phyloP scores from a whole-genome alignment of 495 filamentous ascomycete genomes.

The Podospora fimiseda region DNA sequence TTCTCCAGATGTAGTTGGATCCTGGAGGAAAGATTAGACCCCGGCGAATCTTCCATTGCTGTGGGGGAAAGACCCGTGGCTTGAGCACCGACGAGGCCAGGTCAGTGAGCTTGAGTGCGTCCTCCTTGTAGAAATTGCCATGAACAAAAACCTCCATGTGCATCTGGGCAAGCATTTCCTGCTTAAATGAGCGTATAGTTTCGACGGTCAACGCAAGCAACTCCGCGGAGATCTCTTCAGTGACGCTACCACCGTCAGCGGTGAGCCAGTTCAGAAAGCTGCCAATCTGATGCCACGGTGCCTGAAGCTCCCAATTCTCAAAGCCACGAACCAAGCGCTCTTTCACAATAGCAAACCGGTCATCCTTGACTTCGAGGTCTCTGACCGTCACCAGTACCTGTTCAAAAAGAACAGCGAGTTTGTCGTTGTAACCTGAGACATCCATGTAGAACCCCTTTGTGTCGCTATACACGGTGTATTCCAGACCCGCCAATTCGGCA shows the following conservation, averaged over 20 bases:
- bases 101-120: conserved; percentile 79
- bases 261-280: conserved; percentile 76
- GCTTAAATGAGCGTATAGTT: conserved; percentile 71
- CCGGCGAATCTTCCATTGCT: conserved; percentile 74
- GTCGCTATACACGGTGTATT: conserved; percentile 69
- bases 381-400: conserved; percentile 86
- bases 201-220: conserved; percentile 65
- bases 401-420: conserved; percentile 83
- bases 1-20: conserved; percentile 74
- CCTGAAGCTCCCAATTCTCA: conserved; percentile 79
- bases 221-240: conserved; percentile 75
- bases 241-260: conserved; percentile 68
- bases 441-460: conserved; percentile 70
- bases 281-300: conserved; percentile 86
- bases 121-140: conserved; percentile 93
- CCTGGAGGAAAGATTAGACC: conserved; percentile 73
- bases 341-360: conserved; percentile 87
- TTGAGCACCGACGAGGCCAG: conserved; percentile 74
- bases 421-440: conserved; percentile 91
- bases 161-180: conserved; percentile 71
- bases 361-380: conserved; percentile 71
- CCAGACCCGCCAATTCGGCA: conserved; percentile 85
- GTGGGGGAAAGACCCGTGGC: conserved; percentile 63
- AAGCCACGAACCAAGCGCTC: conserved; percentile 70
- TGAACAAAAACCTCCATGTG: conserved; percentile 86